Base-by-base conservation (phyloP, 1,284 basidiomycete genomes). In the Violaceomyces palustris region DNA sequence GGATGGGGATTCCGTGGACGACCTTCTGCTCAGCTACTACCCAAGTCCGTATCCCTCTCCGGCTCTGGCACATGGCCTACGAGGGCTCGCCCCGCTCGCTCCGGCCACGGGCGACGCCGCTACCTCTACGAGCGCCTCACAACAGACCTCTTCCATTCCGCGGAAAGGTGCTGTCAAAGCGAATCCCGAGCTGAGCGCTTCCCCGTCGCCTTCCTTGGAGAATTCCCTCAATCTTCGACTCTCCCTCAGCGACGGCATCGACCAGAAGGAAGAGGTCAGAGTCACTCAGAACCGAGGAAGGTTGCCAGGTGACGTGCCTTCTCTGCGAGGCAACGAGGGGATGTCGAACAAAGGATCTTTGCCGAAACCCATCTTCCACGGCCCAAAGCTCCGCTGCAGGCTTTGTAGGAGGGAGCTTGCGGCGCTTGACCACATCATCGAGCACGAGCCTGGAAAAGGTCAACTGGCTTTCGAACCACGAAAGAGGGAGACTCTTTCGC, bases 11-110 rank as follows among this genome's bases (percentile, higher is more conserved):
- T 34, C 64, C 39, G 35, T 69, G 49, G 42, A 73, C 35, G 63
- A 69, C 30, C 59, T 74, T 45, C 61, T 74, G 8, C 63, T 74
- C 17, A 70, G 69, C 17, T 74, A 74, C 48, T 74, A 71, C 39
- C 71, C 73, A 3, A 69, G 64, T 3, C 74, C 74, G 1, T 58
- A 61, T 4, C 54, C 59, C 0, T 66, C 67, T 21, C 60, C 63
- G 15, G 50, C 39, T 32, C 36, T 55, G 23, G 36, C 46, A 3
- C 31, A 27, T 1, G 50, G 45, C 9, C 30, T 52, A 24, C 47
- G 47, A 22, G 49, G 40, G 1, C 39, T 57, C 35, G 43, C 58
- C 15, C 15, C 35, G 5, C 35, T 50, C 27, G 38, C 39, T 6
- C 6, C 24, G 18, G 9, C 26, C 14, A 11, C n/a, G 12, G n/a